phyloP scores from a whole-genome alignment of 768 basidiomycete genomes.

The Lactifluus subvellereus region DNA sequence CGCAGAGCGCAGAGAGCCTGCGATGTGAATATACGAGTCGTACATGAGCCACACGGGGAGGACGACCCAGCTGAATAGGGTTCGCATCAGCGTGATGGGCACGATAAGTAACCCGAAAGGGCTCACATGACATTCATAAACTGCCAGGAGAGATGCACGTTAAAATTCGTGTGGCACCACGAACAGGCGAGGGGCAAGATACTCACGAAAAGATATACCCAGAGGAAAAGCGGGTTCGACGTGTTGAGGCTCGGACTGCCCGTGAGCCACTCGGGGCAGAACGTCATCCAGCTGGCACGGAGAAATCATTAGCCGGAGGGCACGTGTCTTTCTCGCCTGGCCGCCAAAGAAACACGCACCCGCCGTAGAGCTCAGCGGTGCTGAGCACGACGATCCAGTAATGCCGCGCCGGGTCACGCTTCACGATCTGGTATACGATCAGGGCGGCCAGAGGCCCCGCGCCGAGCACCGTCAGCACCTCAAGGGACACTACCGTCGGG shows the following conservation, averaged over 20 bases:
- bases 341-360: constrained; percentile 36
- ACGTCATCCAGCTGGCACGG: constrained; percentile 64
- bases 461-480: constrained; percentile 76
- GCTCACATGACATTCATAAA: constrained; percentile 78
- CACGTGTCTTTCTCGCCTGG: no score
- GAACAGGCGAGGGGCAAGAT: constrained; percentile 28
- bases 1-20: constrained; percentile 45
- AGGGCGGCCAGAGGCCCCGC: constrained; percentile 71
- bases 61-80: constrained; percentile 60
- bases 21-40: constrained; percentile 71
- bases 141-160: constrained; percentile 33
- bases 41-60: constrained; percentile 72
- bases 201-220: constrained; percentile 77
- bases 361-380: constrained; percentile 74
- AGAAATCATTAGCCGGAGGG: no score
- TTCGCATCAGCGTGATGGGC: constrained; percentile 8
- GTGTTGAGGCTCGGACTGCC: constrained; percentile 68
- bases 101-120: background rate
- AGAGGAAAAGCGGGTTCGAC: constrained; percentile 63
- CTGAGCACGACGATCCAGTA: constrained; percentile 78
- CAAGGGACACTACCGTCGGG: constrained; percentile 74
- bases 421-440: constrained; percentile 59
- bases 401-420: constrained; percentile 58
- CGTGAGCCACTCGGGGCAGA: constrained; percentile 80
- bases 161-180: constrained; percentile 28